Conservation (phyloP, 768 basidiomycete species). For the Trametopsis cervina region DNA sequence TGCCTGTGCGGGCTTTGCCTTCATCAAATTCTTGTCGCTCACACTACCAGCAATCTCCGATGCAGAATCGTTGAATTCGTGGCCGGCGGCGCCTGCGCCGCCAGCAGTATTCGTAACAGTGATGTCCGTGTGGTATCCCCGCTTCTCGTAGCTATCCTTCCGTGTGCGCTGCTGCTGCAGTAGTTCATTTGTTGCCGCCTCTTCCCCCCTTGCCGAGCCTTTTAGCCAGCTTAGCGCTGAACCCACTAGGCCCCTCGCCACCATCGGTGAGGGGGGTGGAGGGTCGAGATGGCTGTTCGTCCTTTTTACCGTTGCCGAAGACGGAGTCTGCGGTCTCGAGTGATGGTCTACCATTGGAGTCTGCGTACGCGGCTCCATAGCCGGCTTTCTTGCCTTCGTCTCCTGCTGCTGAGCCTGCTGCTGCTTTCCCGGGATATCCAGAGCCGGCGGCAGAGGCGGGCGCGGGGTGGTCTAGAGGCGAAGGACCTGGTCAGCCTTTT, state of each 20-base stretch:
- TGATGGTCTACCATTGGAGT: neutral
- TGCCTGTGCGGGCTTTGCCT: neutral
- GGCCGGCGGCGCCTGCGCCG: neutral
- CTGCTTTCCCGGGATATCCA: neutral
- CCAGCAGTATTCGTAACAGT: constrained; percentile 3
- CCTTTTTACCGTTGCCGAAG: neutral
- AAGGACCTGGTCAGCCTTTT: neutral
- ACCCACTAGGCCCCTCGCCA: neutral
- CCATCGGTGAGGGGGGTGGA: neutral
- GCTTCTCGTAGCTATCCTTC: neutral
- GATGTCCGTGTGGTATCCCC: neutral
- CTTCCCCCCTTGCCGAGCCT: neutral
- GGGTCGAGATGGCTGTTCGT: neutral
- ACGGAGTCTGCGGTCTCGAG: constrained; percentile 4
- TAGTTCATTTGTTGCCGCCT: neutral
- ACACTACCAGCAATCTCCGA: neutral
- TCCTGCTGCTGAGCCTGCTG: too few relatives aligned
- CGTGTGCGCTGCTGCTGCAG: too few relatives aligned
- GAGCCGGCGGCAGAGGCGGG: neutral
- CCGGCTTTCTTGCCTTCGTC: constrained; percentile 6
- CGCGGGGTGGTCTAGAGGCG: neutral
- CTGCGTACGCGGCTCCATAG: neutral
- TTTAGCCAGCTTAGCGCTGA: neutral
- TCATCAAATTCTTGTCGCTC: neutral
- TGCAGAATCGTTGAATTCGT: constrained; percentile 3